Base-by-base conservation (phyloP, 1,139 yeast genomes). In the Suhomyces ambrosiae region DNA sequence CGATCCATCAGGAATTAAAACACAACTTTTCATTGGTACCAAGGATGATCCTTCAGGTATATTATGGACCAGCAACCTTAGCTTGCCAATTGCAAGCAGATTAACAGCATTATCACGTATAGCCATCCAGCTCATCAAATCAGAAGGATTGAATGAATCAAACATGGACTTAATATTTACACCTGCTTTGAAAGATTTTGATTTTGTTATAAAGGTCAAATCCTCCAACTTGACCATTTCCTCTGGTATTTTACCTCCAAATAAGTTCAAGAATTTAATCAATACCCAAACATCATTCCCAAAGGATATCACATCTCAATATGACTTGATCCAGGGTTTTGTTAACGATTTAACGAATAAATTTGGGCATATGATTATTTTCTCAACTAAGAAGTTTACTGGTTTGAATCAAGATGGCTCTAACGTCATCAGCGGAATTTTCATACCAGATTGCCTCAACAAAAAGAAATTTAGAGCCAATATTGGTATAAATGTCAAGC, bases 51-150 rank as follows among this genome's bases (percentile, higher is more conserved):
- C 82, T 9, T 78, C 92, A 10, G 97, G 97, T 34, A 79, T 82
- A 24, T 59, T 86, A 42, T 92, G 96, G 92, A 79, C 96, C 3
- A 76, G 79, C 46, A 76, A 76, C 37, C 64, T 82, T 28, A 80
- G 84, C 11, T 69, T 88, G 37, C 90, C 95, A 8, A 82, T 89
- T 40, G 90, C 96, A 2, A 76, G 90, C 15, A 79, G 98, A 65
- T 66, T 90, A 47, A 90, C 97, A 0, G 92, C 95, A 0, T 73
- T 92, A 45, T 79, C 97, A 1, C 79, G 89, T 49, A 89, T 85
- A 22, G 92, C 94, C 0, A 64, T 76, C 30, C 73, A 73, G 23
- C 57, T 84, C 42, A 57, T 84, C 13, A 73, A 70, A 37, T 54
- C 53, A 2, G 54, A 58, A 19, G 82, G 80, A 2, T 48, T 79